Evolutionary conservation across 306 rosid genomes (phyloP).

Genomic region (Ormosia semicastrata): DNA sequence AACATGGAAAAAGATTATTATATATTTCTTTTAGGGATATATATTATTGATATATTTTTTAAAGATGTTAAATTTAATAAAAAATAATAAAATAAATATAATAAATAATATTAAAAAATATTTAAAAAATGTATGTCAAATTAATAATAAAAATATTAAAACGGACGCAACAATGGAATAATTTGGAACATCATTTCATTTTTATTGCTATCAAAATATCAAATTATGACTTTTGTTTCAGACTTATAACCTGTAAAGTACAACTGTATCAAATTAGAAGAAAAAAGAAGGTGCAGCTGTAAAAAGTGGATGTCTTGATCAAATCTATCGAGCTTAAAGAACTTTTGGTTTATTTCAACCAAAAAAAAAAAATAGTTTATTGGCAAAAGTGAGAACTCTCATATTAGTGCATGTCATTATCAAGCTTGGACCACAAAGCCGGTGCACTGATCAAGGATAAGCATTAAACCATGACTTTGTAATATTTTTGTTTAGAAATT

Average conservation of each 20-base stretch:
- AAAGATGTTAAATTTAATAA: too few species aligned
- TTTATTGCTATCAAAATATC: too few species aligned
- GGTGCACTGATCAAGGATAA: constrained; percentile 6
- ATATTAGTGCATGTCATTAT: constrained; percentile 20
- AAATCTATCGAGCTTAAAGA: neutral
- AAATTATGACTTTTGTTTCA: too few species aligned
- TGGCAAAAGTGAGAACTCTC: neutral
- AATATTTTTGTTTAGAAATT: neutral
- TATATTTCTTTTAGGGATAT: too few species aligned
- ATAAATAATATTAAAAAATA: too few species aligned
- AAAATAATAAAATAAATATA: too few species aligned
- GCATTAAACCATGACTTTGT: neutral
- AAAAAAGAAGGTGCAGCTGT: neutral
- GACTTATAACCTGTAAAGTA: neutral
- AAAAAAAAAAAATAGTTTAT: neutral
- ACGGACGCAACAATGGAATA: too few species aligned
- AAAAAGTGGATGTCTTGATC: constrained; percentile 23
- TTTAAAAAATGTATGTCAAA: too few species aligned
- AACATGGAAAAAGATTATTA: too few species aligned
- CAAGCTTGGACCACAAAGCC: constrained; percentile 12
- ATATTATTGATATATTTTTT: too few species aligned
- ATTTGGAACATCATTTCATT: too few species aligned
- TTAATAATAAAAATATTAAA: too few species aligned
- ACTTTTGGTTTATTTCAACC: neutral
- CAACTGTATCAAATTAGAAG: neutral